Evolutionary conservation across 148 eudicot genomes (phyloP), one percentile per base, ranked within the genome.

Genomic region (Talinum fruticosum): DNA sequence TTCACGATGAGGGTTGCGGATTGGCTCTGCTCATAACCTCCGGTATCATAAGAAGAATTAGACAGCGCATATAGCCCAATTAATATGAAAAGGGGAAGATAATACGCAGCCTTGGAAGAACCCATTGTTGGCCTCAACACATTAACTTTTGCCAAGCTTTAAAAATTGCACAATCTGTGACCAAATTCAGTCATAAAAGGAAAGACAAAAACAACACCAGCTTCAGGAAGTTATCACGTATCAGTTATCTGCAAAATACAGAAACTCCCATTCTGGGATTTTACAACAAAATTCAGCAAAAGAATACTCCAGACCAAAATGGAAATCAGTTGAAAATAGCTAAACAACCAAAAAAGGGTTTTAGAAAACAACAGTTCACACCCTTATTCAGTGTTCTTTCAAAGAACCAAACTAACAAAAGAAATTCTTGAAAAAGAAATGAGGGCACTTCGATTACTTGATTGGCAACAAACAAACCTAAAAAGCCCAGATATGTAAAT

Each of bases 1-100:
- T 95, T 83, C 75, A 95, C 89, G 32, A 38, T 61, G 29, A 92
- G 90, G 57, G 32, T 53, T 67, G 94, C 90, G 51, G 92, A 87
- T 85, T 90, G 91, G 70, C 82, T 83, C 76, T 83, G 86, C 69
- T 78, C 78, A 44, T 75, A 41, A 72, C 34, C 53, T 66, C 57
- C 89, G 70, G 70, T 45, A 70, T 80, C 80, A 76, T 84, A 87
- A 77, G 73, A 72, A 73, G 84, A 81, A 34, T 74, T 72, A 78
- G 79, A 81, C 59, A 78, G 79, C 71, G 73, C 75, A 53, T 76
- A 85, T 67, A 83, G 54, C 57, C 76, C 85, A 73, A 88, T 64
- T 21, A 87, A 45, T 61, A 88, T 75, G 65, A 78, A 78, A 14
- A 83, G 47, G 61, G 85, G 80, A 38, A 84, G 78, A 82, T 71